Percentiles rank a stretch among this genome's conserved stretches.
phyloP scores from a whole-genome alignment of 305 asterid species.

The Solanum aculeatissimum region DNA sequence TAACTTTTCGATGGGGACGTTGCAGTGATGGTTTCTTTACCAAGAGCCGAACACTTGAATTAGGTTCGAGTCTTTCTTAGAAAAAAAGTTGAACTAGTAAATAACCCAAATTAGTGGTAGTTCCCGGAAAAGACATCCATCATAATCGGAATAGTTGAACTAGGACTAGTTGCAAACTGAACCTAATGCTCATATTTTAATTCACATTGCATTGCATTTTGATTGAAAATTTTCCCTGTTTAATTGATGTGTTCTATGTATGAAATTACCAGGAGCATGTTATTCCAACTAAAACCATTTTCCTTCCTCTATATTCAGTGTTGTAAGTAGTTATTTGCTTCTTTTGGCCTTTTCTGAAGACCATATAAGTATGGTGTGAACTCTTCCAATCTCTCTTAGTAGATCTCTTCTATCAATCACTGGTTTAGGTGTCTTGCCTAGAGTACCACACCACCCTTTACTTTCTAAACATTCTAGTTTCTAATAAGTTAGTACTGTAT shows the following conservation, averaged over 20 bases:
- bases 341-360: background rate
- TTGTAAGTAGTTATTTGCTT: background rate
- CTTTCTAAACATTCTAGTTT: background rate
- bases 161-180: background rate
- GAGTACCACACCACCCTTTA: background rate
- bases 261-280: background rate
- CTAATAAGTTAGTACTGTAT: background rate
- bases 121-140: background rate
- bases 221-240: background rate
- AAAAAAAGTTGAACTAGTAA: background rate
- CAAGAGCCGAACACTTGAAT: constrained; percentile 65
- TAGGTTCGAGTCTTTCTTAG: constrained; percentile 60
- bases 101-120: background rate
- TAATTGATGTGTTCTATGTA: background rate
- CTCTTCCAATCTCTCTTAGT: background rate
- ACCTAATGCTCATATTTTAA: background rate
- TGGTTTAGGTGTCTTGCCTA: background rate
- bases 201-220: background rate
- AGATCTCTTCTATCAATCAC: background rate
- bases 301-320: background rate
- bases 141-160: background rate
- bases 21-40: constrained; percentile 47
- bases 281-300: background rate
- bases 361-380: background rate
- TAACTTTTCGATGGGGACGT: constrained; percentile 48